Base-by-base conservation (phyloP, 768 basidiomycete species). In the Psilocybe sp. region DNA sequence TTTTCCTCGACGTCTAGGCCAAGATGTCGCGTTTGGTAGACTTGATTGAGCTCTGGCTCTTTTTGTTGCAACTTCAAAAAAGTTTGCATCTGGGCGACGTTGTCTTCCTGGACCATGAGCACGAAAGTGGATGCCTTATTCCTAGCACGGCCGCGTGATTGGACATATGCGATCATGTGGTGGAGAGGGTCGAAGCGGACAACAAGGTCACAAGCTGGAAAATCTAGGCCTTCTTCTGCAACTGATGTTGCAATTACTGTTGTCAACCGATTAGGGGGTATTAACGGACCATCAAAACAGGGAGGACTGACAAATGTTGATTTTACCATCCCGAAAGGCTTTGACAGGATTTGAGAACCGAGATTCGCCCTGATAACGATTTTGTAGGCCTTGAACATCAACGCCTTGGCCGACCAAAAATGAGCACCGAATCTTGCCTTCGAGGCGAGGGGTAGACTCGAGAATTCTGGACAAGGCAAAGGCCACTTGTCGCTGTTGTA, bases 211-310 rank as follows among this genome's bases (percentile, higher is more conserved):
- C 92, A 94, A 10, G 85, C 86, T 18, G 87, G 87, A 69, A 96
- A 92, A 64, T 96, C 92, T 14, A 96, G 76, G 0, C 93, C 93
- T 70, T 96, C 93, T 66, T 96, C 93, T 0, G 91, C 93, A 12
- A 95, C 91, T 5, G 85, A 84, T 0, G 91, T 93, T 4, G 91
- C 88, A 54, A 94, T 74, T 16, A 94, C 86, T 84, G 51, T 14
- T 33, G 50, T 36, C 45, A 47, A 36, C 7, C 9, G 41, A 33
- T 44, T 9, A 23, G 10, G 13, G n/a, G 32, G 10, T 45, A 31
- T 14, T 46, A 19, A n/a, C 44, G 36, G 28, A 14, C n/a, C 56
- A 16, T 6, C 32, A 49, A 28, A 41, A 20, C 15, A 44, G 47
- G 38, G 36, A n/a, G 38, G 35, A 77, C 84, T 56, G 62, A 89